Evolutionary conservation across 2,329 filamentous ascomycete species (phyloP).

Genomic region (Fusarium sp.): DNA sequence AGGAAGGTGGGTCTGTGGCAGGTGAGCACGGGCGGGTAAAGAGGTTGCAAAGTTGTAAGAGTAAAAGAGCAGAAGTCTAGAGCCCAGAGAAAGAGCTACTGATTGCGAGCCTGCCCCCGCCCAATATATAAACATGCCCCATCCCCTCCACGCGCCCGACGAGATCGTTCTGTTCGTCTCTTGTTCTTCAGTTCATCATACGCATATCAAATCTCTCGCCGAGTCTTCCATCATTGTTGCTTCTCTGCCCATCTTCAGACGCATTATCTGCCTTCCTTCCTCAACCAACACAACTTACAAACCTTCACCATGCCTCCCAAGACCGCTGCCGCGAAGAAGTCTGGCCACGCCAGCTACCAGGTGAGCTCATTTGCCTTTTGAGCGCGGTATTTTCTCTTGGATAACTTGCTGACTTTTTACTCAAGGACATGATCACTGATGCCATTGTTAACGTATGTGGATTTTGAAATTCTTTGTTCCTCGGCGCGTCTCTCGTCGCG

Average conservation of each 20-base stretch:
- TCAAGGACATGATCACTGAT: conserved; percentile 72
- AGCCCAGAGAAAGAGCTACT: conserved; percentile 55
- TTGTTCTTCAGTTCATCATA: conserved; percentile 49
- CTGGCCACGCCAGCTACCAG: conserved; percentile 70
- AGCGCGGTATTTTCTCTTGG: conserved; percentile 9
- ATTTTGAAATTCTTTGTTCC: conserved; percentile 38
- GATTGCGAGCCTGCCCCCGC: conserved; percentile 68
- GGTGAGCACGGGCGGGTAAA: conserved; percentile 37
- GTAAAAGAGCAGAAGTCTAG: conserved; percentile 14
- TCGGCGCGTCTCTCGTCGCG: conserved; percentile 52
- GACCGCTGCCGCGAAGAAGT: conserved; percentile 65
- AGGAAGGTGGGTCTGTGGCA: conserved; percentile 42
- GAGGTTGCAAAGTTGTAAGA: conserved; percentile 39
- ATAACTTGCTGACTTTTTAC: conserved; percentile 20
- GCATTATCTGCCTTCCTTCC: conserved; percentile 22
- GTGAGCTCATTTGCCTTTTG: conserved; percentile 54
- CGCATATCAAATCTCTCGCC: conserved; percentile 33
- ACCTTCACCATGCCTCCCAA: conserved; percentile 69
- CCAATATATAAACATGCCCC: conserved; percentile 72
- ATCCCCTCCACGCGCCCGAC: conserved; percentile 65
- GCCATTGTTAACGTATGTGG: conserved; percentile 70
- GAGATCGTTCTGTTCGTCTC: conserved; percentile 52
- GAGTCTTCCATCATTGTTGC: conserved; percentile 34
- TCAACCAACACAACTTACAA: conserved; percentile 40
- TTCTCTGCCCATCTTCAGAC: conserved; percentile 42